Evolutionary conservation across 257 asterid genomes (phyloP).

Genomic region (Penstemon eatonii): DNA sequence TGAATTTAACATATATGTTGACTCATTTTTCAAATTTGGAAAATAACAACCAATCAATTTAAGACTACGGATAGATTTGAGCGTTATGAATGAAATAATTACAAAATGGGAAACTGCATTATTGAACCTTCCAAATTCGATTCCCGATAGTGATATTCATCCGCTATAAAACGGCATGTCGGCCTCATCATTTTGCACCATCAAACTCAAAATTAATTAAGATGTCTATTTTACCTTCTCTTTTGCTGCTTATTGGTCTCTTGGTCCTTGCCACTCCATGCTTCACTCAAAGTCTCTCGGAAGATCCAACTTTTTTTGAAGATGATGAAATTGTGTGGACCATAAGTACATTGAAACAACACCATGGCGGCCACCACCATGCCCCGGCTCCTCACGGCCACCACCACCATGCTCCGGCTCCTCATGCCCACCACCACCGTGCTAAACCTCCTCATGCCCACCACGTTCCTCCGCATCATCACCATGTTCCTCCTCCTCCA

Average conservation of each 20-base stretch:
- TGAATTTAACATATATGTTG: too few species aligned
- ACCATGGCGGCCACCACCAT: not conserved
- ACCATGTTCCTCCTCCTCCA: not conserved
- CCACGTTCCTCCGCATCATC: not conserved
- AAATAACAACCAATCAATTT: too few species aligned
- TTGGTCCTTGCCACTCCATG: slow-evolving; percentile 17
- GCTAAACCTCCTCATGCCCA: not conserved
- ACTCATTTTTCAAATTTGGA: too few species aligned
- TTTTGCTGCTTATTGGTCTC: not conserved
- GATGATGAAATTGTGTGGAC: not conserved
- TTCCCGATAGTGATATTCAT: not conserved
- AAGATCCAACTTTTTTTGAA: not conserved
- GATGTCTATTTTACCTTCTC: not conserved
- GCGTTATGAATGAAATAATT: too few species aligned
- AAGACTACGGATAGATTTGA: too few species aligned
- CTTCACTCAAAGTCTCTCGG: not conserved
- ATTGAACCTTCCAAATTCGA: too few species aligned
- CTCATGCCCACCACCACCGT: not conserved
- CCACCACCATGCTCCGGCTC: slow-evolving; percentile 2
- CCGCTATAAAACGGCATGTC: not conserved
- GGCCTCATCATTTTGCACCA: not conserved
- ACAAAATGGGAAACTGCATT: too few species aligned
- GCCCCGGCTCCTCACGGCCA: not conserved
- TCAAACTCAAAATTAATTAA: not conserved
- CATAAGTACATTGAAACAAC: not conserved